Evolutionary conservation across 2,329 filamentous ascomycete species (phyloP).

Genomic region (Xylariaceae sp.): DNA sequence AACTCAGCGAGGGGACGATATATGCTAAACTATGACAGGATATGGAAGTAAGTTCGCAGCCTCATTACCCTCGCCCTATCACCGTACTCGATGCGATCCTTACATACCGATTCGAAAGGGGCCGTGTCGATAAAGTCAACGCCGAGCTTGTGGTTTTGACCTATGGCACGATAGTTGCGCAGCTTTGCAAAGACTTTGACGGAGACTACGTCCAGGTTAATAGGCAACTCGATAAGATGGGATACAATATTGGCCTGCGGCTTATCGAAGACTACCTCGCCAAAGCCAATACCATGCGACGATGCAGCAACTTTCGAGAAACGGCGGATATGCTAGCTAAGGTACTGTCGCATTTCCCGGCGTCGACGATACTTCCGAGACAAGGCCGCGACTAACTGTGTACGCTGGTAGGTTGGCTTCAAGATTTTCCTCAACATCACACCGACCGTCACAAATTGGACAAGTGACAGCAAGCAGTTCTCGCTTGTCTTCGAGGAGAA

Average conservation of each 20-base stretch:
- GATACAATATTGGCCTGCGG: conserved; percentile 94
- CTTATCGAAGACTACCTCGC: conserved; percentile 97
- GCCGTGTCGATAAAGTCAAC: conserved; percentile 94
- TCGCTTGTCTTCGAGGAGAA: conserved; percentile 96
- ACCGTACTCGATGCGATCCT: conserved; percentile 9
- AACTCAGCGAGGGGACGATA: neutral
- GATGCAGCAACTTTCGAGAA: conserved; percentile 88
- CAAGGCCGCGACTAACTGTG: conserved; percentile 16
- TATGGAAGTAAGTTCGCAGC: conserved; percentile 74
- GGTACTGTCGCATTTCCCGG: conserved; percentile 40
- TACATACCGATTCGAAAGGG: conserved; percentile 48
- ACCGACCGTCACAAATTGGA: conserved; percentile 91
- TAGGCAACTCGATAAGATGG: conserved; percentile 97
- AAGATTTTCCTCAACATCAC: conserved; percentile 99
- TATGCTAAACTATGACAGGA: conserved; percentile 46
- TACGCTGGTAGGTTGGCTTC: conserved; percentile 70
- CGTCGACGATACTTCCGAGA: neutral
- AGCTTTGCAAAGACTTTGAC: conserved; percentile 94
- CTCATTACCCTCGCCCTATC: neutral
- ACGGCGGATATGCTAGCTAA: conserved; percentile 96
- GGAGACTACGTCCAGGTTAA: conserved; percentile 93
- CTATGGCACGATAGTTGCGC: conserved; percentile 94
- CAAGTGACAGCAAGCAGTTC: conserved; percentile 92
- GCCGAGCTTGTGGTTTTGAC: conserved; percentile 95
- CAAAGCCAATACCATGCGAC: conserved; percentile 82